Conservation (phyloP, 257 asterid species). For the Scutellaria barbata region DNA sequence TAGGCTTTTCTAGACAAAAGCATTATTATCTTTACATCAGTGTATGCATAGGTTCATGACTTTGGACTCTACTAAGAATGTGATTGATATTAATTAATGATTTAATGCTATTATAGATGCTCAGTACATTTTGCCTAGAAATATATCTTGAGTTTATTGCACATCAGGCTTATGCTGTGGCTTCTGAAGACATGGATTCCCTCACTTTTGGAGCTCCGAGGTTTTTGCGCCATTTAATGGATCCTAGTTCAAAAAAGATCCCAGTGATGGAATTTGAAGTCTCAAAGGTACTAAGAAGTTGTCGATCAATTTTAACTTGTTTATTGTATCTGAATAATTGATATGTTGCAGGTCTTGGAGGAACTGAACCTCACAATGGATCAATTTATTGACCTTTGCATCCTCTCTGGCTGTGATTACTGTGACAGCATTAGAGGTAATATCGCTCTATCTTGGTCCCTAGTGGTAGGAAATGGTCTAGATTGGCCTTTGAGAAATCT, state of each 20-base stretch:
- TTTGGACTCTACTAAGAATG: slow-evolving; percentile 19
- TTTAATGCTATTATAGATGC: slow-evolving; percentile 4
- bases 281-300: slow-evolving; percentile 64
- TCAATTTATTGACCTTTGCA: slow-evolving; percentile 96
- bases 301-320: slow-evolving; percentile 24
- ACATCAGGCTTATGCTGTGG: slow-evolving; percentile 89
- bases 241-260: slow-evolving; percentile 94
- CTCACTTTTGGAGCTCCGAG: slow-evolving; percentile 93
- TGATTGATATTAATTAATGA: slow-evolving; percentile 20
- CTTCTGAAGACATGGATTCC: slow-evolving; percentile 99
- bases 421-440: slow-evolving; percentile 97
- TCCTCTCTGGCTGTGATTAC: slow-evolving; percentile 95
- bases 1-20: slow-evolving; percentile 6
- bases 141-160: slow-evolving; percentile 32
- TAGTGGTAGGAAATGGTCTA: neutral
- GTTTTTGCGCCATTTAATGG: slow-evolving; percentile 98
- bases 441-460: slow-evolving; percentile 2
- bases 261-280: slow-evolving; percentile 99
- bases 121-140: slow-evolving; percentile 10
- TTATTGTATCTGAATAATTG: slow-evolving; percentile 28
- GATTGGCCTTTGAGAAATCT: neutral
- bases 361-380: slow-evolving; percentile 91
- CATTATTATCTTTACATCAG: neutral
- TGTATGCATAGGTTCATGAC: slow-evolving; percentile 21
- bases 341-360: slow-evolving; percentile 71